Base-by-base conservation (phyloP, 768 basidiomycete genomes). In the Boletus subparvulus region DNA sequence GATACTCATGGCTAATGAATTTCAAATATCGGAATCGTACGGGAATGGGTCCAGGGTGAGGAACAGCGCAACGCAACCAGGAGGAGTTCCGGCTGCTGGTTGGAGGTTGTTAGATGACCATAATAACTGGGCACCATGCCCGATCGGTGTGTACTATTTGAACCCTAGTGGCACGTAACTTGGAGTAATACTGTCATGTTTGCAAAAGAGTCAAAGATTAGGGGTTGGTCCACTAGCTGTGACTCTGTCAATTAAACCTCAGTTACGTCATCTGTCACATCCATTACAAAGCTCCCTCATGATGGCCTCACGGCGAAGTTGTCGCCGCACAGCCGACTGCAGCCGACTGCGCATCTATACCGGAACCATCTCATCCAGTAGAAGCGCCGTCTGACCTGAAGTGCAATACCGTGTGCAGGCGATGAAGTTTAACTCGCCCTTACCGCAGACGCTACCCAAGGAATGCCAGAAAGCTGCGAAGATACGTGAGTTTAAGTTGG, bases 391-490 rank as follows among this genome's bases (percentile, higher is more conserved):
- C 46, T n/a, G 39, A 24, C 26, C 35, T 43, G 50, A 39, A 19
- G 46, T 50, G 39, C 13, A 19, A 43, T 11, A 37, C 7, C 6
- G 43, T 44, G 36, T 45, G 50, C 13, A 45, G 28, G 58, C 59
- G 6, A 81, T 81, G 79, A 82, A 83, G 59, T 63, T 82, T 33
- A 79, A 74, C 53, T 78, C 77, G 1, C 80, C 81, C 24, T 66
- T 82, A 47, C 81, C 81, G 28, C 79, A 85, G 57, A 56, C 69
- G 4, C 76, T 96, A 37, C 83, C 84, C 13, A 94, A 90, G 54
- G 94, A 97, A 75, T 93, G 92, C 65, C 72, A 76, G 47, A 97
- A 96, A 71, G 93, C 93, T 26, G 84, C 90, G 10, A 92, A 87
- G 67, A 97, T 94, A 56, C 86, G 92, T 91, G 59, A 52, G 87